phyloP scores from a whole-genome alignment of 1,284 basidiomycete genomes.

The Exobasidium cylindrosporum region DNA sequence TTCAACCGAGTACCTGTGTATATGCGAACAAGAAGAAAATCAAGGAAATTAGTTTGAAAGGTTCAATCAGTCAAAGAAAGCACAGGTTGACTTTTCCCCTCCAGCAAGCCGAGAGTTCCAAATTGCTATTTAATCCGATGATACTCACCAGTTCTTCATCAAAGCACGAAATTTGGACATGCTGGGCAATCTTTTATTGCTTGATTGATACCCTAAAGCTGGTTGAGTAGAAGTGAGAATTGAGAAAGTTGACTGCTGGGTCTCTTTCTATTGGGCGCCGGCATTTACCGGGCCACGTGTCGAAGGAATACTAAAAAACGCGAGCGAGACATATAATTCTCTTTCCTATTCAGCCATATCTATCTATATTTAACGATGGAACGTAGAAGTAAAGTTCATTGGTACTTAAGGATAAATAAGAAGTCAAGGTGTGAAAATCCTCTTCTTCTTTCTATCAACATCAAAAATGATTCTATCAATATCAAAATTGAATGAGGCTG shows the following conservation, averaged over 20 bases:
- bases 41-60: neutral
- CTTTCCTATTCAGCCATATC: no score
- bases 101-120: no score
- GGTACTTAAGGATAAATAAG: no score
- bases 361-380: no score
- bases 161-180: conserved; percentile 14
- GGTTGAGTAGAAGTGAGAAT: neutral
- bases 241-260: neutral
- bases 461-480: no score
- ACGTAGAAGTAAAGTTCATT: no score
- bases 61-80: neutral
- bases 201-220: neutral
- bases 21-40: neutral
- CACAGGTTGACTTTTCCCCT: neutral
- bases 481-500: no score
- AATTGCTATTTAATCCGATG: neutral
- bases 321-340: no score
- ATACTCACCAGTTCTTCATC: conserved; percentile 45
- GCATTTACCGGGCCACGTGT: neutral
- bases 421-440: no score
- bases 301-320: no score
- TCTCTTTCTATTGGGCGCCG: neutral
- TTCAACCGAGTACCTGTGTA: conserved; percentile 1
- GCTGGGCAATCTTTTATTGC: neutral
- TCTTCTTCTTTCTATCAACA: no score